Percentiles rank a stretch among this genome's conserved stretches.
Conservation (phyloP, 768 basidiomycete species). For the Lanmaoa rubissima region DNA sequence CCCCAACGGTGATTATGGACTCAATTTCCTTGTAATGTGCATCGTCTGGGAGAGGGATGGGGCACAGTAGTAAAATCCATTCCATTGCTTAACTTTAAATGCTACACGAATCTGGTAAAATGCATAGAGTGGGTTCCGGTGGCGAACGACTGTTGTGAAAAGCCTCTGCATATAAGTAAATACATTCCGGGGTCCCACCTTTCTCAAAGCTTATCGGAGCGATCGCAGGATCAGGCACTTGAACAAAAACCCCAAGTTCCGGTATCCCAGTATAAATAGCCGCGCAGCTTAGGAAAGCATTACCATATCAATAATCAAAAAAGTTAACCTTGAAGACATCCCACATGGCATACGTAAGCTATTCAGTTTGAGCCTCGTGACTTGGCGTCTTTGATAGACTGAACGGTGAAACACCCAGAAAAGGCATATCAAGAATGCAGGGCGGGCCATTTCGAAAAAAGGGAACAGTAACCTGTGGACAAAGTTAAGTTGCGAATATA, state of each 20-base stretch:
- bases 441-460: slow-evolving; percentile 9
- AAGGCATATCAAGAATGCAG: slow-evolving; percentile 21
- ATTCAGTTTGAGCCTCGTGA: slow-evolving; percentile 22
- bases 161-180: not conserved
- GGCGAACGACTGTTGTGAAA: not conserved
- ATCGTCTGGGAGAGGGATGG: slow-evolving; percentile 1
- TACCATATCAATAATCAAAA: slow-evolving; percentile 6
- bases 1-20: slow-evolving; percentile 19
- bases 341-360: slow-evolving; percentile 22
- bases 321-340: slow-evolving; percentile 30
- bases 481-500: slow-evolving; percentile 28
- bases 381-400: slow-evolving; percentile 3
- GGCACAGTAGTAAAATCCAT: not conserved
- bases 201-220: slow-evolving; percentile 26
- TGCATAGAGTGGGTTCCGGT: slow-evolving; percentile 6
- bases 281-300: slow-evolving; percentile 10
- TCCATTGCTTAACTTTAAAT: slow-evolving; percentile 13
- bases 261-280: slow-evolving; percentile 13
- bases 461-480: slow-evolving; percentile 5
- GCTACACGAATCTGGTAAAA: slow-evolving; percentile 10
- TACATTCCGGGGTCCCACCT: not conserved
- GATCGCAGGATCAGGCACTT: slow-evolving; percentile 29
- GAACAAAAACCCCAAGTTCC: slow-evolving; percentile 5
- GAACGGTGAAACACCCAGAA: slow-evolving; percentile 7
- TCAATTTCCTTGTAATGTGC: slow-evolving; percentile 17